These are phyloP conservation scores for Adansonia gregorii DNA, from an alignment of 441 rosid species.

Conservation along the genomic window DNA sequence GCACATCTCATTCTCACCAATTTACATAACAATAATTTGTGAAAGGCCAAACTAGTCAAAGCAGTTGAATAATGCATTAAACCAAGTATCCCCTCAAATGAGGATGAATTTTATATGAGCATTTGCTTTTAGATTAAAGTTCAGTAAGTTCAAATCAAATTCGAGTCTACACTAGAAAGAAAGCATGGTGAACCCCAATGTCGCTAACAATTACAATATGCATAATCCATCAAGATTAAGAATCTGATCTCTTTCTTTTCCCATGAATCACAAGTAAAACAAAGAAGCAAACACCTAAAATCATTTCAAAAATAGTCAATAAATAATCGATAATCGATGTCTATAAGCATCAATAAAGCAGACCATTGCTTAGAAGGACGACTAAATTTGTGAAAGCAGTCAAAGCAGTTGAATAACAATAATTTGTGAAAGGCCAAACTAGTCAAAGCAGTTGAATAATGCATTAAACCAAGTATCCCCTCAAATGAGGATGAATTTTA, in stretches of 20 bases:
- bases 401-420: too few species aligned
- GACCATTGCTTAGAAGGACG: too few species aligned
- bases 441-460: too few species aligned
- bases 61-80: background rate
- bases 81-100: background rate
- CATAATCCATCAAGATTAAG: background rate
- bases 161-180: too few species aligned
- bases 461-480: too few species aligned
- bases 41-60: background rate
- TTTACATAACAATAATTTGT: background rate
- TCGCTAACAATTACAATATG: background rate
- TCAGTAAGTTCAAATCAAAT: background rate
- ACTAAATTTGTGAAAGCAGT: too few species aligned
- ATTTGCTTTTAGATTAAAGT: background rate
- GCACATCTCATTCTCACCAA: background rate
- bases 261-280: conserved; percentile 33
- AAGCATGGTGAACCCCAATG: background rate
- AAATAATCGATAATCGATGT: too few species aligned
- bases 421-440: too few species aligned
- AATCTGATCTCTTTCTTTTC: conserved; percentile 25
- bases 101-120: background rate
- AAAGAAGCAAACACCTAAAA: conserved; percentile 42
- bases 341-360: too few species aligned
- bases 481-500: too few species aligned
- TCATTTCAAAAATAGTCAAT: too few species aligned